Evolutionary conservation across 1,284 basidiomycete species (phyloP).

Genomic region (Cerrena zonata): DNA sequence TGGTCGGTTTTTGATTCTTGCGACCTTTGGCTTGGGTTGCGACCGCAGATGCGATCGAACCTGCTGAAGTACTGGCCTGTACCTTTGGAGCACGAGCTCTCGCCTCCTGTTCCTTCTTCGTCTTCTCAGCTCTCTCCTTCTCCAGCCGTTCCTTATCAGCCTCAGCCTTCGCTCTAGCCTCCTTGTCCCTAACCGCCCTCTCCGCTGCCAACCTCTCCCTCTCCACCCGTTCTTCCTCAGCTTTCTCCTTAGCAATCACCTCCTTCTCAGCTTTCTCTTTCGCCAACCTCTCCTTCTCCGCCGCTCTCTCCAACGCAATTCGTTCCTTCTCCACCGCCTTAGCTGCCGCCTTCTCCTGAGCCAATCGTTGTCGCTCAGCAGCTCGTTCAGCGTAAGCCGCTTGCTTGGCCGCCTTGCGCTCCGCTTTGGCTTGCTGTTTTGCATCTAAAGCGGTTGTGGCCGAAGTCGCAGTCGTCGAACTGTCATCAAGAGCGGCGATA

Average conservation of each 20-base stretch:
- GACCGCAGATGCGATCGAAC: conserved; percentile 13
- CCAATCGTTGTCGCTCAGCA: conserved; percentile 47
- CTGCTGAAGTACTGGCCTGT: conserved; percentile 19
- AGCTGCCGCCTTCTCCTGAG: conserved; percentile 47
- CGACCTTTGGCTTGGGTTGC: conserved; percentile 11
- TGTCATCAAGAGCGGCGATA: background rate
- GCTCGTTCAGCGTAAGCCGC: conserved; percentile 55
- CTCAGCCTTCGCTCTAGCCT: conserved; percentile 26
- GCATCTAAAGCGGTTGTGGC: conserved; percentile 27
- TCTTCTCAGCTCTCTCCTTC: conserved; percentile 28
- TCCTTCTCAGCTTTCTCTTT: conserved; percentile 33
- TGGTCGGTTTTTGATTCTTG: conserved; percentile 17
- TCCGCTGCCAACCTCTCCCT: conserved; percentile 34
- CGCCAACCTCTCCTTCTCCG: conserved; percentile 39
- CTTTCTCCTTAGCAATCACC: conserved; percentile 37
- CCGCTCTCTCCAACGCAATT: conserved; percentile 38
- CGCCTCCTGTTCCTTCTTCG: conserved; percentile 30
- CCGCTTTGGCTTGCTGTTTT: conserved; percentile 42
- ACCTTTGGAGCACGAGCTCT: conserved; percentile 24
- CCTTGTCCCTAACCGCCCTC: conserved; percentile 32
- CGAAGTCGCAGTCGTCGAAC: conserved; percentile 3
- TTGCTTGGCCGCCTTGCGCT: conserved; percentile 58
- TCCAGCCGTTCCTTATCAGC: conserved; percentile 33
- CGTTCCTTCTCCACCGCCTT: conserved; percentile 46
- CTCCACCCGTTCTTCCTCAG: conserved; percentile 30